Conservation (phyloP, 1,284 basidiomycete genomes). For the Laetiporus sulphureus region DNA sequence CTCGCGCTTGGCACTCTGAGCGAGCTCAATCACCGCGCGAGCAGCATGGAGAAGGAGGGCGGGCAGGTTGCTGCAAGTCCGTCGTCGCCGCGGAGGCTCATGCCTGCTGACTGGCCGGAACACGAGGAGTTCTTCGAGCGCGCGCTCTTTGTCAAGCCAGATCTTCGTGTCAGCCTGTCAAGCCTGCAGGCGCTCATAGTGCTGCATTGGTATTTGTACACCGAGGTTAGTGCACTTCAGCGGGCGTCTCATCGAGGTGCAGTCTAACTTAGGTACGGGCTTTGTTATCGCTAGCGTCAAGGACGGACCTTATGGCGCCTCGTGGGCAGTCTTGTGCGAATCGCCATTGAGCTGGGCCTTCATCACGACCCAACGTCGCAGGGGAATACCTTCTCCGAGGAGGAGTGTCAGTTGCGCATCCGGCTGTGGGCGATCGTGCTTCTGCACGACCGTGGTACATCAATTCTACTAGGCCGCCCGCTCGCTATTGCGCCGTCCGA, state of each 20-base stretch:
- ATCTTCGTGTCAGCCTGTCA: slow-evolving; percentile 70
- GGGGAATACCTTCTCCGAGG: slow-evolving; percentile 55
- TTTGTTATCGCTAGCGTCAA: slow-evolving; percentile 51
- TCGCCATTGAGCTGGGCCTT: slow-evolving; percentile 73
- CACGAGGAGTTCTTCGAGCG: slow-evolving; percentile 78
- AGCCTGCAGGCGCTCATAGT: slow-evolving; percentile 76
- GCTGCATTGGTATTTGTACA: slow-evolving; percentile 81
- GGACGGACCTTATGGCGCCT: slow-evolving; percentile 79
- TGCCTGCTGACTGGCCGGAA: slow-evolving; percentile 69
- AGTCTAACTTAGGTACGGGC: slow-evolving; percentile 11
- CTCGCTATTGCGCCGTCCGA: slow-evolving; percentile 72
- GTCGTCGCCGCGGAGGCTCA: slow-evolving; percentile 45
- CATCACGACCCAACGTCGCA: slow-evolving; percentile 77
- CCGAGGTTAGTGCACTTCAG: slow-evolving; percentile 47
- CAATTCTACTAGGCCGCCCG: slow-evolving; percentile 77
- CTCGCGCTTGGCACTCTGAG: slow-evolving; percentile 74
- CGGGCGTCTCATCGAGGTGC: slow-evolving; percentile 1
- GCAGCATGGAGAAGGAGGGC: slow-evolving; percentile 35
- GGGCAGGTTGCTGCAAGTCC: slow-evolving; percentile 17
- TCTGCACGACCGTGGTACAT: slow-evolving; percentile 78
- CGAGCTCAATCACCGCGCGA: slow-evolving; percentile 66
- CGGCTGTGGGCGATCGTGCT: slow-evolving; percentile 77
- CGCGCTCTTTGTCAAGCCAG: slow-evolving; percentile 69
- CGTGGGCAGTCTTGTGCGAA: slow-evolving; percentile 71
- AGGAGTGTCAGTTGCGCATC: slow-evolving; percentile 69